Evolutionary conservation across 257 asterid genomes (phyloP).

Genomic region (Rauvolfia tetraphylla): DNA sequence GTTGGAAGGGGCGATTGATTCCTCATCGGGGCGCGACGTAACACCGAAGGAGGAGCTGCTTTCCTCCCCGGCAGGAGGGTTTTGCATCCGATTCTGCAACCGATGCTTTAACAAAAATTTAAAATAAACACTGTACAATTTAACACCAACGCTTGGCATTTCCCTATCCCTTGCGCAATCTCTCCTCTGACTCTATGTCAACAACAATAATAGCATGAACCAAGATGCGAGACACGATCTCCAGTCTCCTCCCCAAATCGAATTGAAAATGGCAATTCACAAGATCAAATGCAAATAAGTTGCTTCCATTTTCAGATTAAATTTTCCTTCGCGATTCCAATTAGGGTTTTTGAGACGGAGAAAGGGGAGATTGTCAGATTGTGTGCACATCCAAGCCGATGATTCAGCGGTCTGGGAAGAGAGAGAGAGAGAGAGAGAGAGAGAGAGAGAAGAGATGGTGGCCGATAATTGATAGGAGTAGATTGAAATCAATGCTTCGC

Average conservation of each 20-base stretch:
- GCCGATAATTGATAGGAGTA: not conserved
- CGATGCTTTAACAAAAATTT: slow-evolving; percentile 91
- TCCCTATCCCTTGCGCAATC: slow-evolving; percentile 20
- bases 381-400: not conserved
- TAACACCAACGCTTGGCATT: slow-evolving; percentile 96
- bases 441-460: not conserved
- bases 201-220: not conserved
- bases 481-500: not conserved
- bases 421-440: slow-evolving; percentile 4
- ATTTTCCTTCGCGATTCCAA: slow-evolving; percentile 9
- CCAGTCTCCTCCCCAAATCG: not conserved
- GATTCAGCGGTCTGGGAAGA: not conserved
- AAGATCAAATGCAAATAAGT: not conserved
- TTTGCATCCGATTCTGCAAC: slow-evolving; percentile 67
- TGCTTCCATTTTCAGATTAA: not conserved
- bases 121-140: slow-evolving; percentile 84
- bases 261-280: not conserved
- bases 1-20: slow-evolving; percentile 58
- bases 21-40: slow-evolving; percentile 88
- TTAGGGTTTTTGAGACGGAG: slow-evolving; percentile 14
- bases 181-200: slow-evolving; percentile 13
- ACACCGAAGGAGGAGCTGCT: slow-evolving; percentile 53
- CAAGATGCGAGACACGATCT: not conserved
- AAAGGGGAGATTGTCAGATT: not conserved
- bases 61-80: slow-evolving; percentile 26